A percentile compares a stretch with the other conserved stretches of the same genome.
Evolutionary conservation across 108 stramenopile genomes (phyloP).

Genomic region (Mediolabrus comicus): DNA sequence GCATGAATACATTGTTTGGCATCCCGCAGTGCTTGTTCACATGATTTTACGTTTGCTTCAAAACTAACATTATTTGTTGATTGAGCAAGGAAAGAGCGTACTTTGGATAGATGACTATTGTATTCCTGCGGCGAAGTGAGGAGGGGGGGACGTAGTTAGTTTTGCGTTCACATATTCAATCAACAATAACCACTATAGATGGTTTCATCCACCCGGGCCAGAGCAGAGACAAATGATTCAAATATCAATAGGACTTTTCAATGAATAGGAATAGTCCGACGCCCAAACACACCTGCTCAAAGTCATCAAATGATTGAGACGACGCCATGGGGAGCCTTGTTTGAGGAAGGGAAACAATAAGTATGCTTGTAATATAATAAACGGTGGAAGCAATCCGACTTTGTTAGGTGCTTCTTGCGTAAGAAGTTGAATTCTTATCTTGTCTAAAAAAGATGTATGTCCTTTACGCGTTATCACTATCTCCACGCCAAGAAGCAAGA

Average conservation of each 20-base stretch:
- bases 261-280: not conserved
- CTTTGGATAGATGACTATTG: constrained; percentile 57
- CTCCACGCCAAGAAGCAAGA: too few relatives aligned
- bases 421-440: too few relatives aligned
- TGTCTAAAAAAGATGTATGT: too few relatives aligned
- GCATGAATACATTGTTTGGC: constrained; percentile 68
- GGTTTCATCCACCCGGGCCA: too few relatives aligned
- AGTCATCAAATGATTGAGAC: constrained; percentile 60
- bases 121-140: constrained; percentile 52
- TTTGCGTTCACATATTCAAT: too few relatives aligned
- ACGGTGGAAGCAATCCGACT: too few relatives aligned
- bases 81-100: constrained; percentile 68
- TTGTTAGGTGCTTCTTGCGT: too few relatives aligned
- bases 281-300: constrained; percentile 54
- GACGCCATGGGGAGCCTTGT: constrained; percentile 20
- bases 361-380: too few relatives aligned
- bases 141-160: not conserved
- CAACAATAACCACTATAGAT: too few relatives aligned
- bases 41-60: constrained; percentile 11
- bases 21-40: constrained; percentile 56
- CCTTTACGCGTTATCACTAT: too few relatives aligned
- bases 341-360: too few relatives aligned
- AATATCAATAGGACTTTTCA: not conserved
- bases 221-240: too few relatives aligned
- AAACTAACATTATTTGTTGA: constrained; percentile 1